A percentile compares a stretch with the other conserved stretches of the same genome.
Conservation (phyloP, 805 yeast species). For the baker's yeast (Saccharomyces cerevisiae) region DNA sequence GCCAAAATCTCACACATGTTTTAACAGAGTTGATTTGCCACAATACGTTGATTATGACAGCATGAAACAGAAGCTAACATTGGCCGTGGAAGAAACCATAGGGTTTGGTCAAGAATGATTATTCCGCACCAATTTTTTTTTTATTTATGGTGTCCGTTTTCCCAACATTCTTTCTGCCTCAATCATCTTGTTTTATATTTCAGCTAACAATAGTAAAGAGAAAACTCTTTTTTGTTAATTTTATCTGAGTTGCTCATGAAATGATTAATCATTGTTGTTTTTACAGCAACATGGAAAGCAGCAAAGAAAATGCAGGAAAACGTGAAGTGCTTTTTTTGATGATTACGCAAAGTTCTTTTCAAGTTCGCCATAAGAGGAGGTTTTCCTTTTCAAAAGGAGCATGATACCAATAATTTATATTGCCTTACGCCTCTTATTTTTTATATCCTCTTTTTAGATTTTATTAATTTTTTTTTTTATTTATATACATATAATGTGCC, state of each 20-base stretch:
- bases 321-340: neutral
- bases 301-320: neutral
- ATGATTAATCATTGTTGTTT: neutral
- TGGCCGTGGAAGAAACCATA: slow-evolving; percentile 97
- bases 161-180: neutral
- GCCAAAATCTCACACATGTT: slow-evolving; percentile 97
- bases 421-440: neutral
- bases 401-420: neutral
- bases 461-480: neutral
- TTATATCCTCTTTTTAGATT: neutral
- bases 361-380: neutral
- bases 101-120: slow-evolving; percentile 93
- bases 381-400: neutral
- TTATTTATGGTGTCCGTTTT: neutral
- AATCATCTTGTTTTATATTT: neutral
- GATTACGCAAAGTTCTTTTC: neutral
- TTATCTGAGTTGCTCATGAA: neutral
- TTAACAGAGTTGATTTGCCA: slow-evolving; percentile 96
- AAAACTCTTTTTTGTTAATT: neutral
- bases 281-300: neutral
- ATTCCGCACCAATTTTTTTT: neutral
- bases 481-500: neutral
- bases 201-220: neutral
- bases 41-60: slow-evolving; percentile 80
- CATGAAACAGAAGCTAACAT: slow-evolving; percentile 78